Percentiles rank a stretch among this genome's conserved stretches.
Evolutionary conservation across 2,329 filamentous ascomycete genomes (phyloP).

Genomic region (Fusarium devonianum): DNA sequence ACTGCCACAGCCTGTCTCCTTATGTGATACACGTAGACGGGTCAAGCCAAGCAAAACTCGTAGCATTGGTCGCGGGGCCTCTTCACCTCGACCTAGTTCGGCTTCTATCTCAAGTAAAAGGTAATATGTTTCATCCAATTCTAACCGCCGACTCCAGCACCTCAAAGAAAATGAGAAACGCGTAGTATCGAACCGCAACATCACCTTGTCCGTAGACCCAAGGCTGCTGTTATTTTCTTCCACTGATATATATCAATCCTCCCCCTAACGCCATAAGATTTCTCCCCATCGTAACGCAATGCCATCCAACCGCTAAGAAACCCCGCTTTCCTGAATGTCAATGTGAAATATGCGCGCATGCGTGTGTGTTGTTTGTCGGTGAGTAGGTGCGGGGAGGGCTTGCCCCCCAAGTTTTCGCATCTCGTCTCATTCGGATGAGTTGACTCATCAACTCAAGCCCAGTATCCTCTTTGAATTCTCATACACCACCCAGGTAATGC

Average conservation of each 20-base stretch:
- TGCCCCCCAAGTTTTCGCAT: conserved; percentile 5
- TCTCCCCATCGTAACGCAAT: conserved; percentile 32
- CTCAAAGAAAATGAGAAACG: conserved; percentile 28
- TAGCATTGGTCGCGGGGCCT: conserved; percentile 19
- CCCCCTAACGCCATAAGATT: conserved; percentile 35
- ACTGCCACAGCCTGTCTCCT: too few relatives aligned
- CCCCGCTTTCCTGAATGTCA: conserved; percentile 39
- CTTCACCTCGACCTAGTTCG: conserved; percentile 21
- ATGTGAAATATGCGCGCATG: conserved; percentile 28
- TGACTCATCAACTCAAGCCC: conserved; percentile 50
- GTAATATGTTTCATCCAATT: conserved; percentile 33
- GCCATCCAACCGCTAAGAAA: conserved; percentile 39
- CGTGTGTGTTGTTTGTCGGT: conserved; percentile 23
- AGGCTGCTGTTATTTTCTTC: conserved; percentile 10
- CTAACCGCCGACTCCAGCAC: conserved; percentile 38
- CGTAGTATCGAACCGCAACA: conserved; percentile 11
- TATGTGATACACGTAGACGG: too few relatives aligned
- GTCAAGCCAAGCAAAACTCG: conserved; percentile 13
- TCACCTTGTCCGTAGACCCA: conserved; percentile 6
- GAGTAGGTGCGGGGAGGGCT: conserved; percentile 3
- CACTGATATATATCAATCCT: conserved; percentile 37
- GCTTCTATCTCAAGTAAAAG: conserved; percentile 35
- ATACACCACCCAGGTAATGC: conserved; percentile 93
- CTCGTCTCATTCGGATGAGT: conserved; percentile 2
- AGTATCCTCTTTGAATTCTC: conserved; percentile 85